phyloP scores from a whole-genome alignment of 1,284 basidiomycete species.

The Puccinia horiana region DNA sequence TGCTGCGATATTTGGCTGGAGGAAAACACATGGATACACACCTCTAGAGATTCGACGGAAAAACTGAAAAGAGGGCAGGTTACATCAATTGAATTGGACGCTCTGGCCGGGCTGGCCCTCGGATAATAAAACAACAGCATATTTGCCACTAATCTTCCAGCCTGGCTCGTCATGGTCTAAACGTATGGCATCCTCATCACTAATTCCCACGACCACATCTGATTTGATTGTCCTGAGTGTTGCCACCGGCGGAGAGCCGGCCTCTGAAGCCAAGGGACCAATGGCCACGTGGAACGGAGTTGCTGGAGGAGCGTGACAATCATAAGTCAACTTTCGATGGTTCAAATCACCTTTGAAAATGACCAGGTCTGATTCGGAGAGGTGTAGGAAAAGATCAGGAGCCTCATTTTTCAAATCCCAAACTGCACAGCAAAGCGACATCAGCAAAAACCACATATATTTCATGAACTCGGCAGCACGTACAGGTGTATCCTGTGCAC shows the following conservation, averaged over 20 bases:
- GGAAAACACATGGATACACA: neutral
- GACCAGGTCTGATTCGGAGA: slow-evolving; percentile 85
- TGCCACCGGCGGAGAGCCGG: slow-evolving; percentile 83
- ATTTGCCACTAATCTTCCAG: slow-evolving; percentile 97
- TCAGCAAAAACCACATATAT: slow-evolving; percentile 13
- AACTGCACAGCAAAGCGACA: slow-evolving; percentile 56
- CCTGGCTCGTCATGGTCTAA: slow-evolving; percentile 85
- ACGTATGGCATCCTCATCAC: slow-evolving; percentile 69
- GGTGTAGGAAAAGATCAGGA: slow-evolving; percentile 89
- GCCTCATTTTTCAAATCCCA: slow-evolving; percentile 88
- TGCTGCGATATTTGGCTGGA: neutral
- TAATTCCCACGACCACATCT: slow-evolving; percentile 70
- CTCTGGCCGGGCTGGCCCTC: slow-evolving; percentile 46
- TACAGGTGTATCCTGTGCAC: slow-evolving; percentile 79
- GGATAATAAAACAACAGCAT: slow-evolving; percentile 58
- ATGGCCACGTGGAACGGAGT: slow-evolving; percentile 90
- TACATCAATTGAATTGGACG: slow-evolving; percentile 28
- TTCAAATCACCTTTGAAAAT: slow-evolving; percentile 97
- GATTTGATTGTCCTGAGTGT: slow-evolving; percentile 85
- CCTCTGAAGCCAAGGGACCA: slow-evolving; percentile 83
- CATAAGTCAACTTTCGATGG: slow-evolving; percentile 85
- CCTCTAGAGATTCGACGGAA: neutral
- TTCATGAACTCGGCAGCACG: slow-evolving; percentile 36
- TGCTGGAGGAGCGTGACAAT: slow-evolving; percentile 85
- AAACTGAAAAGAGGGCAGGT: neutral